Conservation (phyloP, 768 basidiomycete species). For the Naganishia antarctica region DNA sequence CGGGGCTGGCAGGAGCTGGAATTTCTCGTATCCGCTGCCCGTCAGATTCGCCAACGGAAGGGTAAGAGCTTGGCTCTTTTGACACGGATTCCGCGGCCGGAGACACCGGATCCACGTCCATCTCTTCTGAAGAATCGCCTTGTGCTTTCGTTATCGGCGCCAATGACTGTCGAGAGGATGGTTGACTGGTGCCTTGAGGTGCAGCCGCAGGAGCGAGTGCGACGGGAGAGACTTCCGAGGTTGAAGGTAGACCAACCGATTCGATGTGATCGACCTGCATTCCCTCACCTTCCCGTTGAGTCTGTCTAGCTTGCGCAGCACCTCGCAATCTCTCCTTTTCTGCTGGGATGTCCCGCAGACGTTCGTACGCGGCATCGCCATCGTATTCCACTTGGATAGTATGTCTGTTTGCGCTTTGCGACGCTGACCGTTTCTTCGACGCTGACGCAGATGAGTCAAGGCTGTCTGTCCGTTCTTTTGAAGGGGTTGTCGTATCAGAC, state of each 20-base stretch:
- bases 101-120: not conserved
- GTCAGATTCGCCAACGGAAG: not conserved
- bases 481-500: not conserved
- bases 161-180: not conserved
- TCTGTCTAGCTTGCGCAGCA: too few species aligned
- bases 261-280: slow-evolving; percentile 5
- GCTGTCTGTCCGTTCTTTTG: not conserved
- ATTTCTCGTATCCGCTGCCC: not conserved
- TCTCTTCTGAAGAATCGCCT: not conserved
- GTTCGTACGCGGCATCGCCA: slow-evolving; percentile 51
- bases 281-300: not conserved
- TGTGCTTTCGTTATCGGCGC: not conserved
- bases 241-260: not conserved
- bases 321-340: not conserved
- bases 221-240: not conserved
- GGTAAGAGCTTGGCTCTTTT: not conserved
- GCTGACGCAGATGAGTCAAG: not conserved
- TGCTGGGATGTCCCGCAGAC: slow-evolving; percentile 6
- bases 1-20: not conserved
- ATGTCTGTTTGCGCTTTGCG: slow-evolving; percentile 61
- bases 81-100: not conserved
- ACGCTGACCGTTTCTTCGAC: slow-evolving; percentile 33
- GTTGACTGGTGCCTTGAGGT: not conserved
- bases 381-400: slow-evolving; percentile 97
- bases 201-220: not conserved